Evolutionary conservation across 176 grass and related monocot species (phyloP).

Genomic region (Oryza meyeriana): DNA sequence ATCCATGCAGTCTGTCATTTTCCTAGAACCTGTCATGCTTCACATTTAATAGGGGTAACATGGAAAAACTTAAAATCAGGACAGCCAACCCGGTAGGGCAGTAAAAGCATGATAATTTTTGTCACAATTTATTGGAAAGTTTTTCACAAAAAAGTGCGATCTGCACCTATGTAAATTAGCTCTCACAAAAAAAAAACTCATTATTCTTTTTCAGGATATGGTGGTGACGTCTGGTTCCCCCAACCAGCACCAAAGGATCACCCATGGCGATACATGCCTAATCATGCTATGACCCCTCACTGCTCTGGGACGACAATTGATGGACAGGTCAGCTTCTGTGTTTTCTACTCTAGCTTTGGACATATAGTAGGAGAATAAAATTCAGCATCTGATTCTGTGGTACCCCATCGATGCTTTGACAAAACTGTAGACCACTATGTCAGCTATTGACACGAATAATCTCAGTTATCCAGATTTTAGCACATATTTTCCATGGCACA

Average conservation of each 20-base stretch:
- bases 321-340: slow-evolving; percentile 40
- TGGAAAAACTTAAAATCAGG: background rate
- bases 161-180: background rate
- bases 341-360: slow-evolving; percentile 1
- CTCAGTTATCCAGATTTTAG: background rate
- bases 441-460: background rate
- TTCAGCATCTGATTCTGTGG: background rate
- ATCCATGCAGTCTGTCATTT: background rate
- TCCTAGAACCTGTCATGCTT: background rate
- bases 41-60: background rate
- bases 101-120: background rate
- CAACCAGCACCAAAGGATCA: slow-evolving; percentile 82
- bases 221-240: slow-evolving; percentile 89
- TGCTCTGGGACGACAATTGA: slow-evolving; percentile 85
- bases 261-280: slow-evolving; percentile 85
- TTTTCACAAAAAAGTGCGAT: background rate
- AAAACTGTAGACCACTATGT: background rate
- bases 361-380: background rate
- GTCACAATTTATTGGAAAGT: background rate
- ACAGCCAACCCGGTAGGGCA: background rate
- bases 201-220: slow-evolving; percentile 52
- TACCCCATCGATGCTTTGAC: background rate
- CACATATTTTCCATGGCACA: background rate
- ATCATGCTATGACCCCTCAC: slow-evolving; percentile 91
- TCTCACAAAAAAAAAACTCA: background rate